Percentiles rank a stretch among this genome's conserved stretches.
Evolutionary conservation across 495 filamentous ascomycete species (phyloP).

Genomic region (Ramalina intermedia): DNA sequence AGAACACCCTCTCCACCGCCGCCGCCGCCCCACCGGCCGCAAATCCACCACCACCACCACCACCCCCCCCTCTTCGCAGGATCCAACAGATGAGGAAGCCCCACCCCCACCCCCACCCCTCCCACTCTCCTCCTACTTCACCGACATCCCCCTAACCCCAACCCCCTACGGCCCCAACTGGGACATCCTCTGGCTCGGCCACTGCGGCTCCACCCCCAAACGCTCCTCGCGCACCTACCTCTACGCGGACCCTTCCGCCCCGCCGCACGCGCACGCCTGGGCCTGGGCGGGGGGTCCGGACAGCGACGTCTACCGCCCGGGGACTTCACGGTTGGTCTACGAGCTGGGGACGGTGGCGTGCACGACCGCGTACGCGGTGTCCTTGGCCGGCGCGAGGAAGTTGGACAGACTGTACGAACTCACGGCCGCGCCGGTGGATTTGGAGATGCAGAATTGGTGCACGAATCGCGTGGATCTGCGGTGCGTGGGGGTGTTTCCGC

Average conservation of each 20-base stretch:
- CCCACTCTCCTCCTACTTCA: too few species aligned
- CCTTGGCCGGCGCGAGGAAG: constrained; percentile 2
- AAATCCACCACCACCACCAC: too few species aligned
- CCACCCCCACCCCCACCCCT: too few species aligned
- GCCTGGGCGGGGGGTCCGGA: background rate
- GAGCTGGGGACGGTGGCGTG: background rate
- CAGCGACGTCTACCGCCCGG: background rate
- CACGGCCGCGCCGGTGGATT: background rate
- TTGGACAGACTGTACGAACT: background rate
- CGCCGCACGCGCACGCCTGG: background rate
- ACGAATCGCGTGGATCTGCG: background rate
- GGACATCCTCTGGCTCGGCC: constrained; percentile 9
- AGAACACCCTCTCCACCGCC: too few species aligned
- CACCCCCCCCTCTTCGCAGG: too few species aligned
- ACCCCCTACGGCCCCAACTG: constrained; percentile 22
- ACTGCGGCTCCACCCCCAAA: constrained; percentile 6
- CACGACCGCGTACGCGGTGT: constrained; percentile 9
- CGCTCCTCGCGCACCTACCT: constrained; percentile 3
- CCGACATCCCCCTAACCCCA: constrained; percentile 9
- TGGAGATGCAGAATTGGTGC: background rate
- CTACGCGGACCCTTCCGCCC: constrained; percentile 4
- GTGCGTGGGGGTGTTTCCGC: constrained; percentile 7
- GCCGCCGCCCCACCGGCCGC: too few species aligned
- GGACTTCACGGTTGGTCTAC: constrained; percentile 3
- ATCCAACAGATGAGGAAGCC: too few species aligned